Evolutionary conservation across 352 stramenopile species (phyloP).

Genomic region (Globisporangium cystogenes): DNA sequence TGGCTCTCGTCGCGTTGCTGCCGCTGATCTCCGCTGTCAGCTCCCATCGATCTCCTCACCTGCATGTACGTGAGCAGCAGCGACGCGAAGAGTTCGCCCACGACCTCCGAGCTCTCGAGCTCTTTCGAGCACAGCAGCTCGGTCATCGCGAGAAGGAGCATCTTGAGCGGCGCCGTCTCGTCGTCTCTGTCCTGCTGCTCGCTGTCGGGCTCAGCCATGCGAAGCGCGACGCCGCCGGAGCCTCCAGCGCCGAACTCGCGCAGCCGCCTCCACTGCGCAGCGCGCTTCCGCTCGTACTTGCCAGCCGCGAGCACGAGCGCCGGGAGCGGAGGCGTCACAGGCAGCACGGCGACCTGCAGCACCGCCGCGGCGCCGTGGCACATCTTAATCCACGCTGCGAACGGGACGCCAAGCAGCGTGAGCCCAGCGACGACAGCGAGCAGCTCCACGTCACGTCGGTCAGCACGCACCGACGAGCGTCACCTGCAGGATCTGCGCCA

Average conservation of each 20-base stretch:
- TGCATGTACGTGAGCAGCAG: slow-evolving; percentile 77
- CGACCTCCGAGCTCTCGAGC: slow-evolving; percentile 53
- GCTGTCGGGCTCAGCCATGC: slow-evolving; percentile 6
- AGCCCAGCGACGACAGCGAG: neutral
- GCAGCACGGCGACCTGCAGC: slow-evolving; percentile 52
- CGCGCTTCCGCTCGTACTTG: slow-evolving; percentile 24
- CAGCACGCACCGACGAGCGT: slow-evolving; percentile 35
- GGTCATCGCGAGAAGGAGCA: slow-evolving; percentile 37
- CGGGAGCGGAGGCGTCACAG: slow-evolving; percentile 35
- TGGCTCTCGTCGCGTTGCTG: neutral
- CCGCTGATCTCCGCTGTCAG: neutral
- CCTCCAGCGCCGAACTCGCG: slow-evolving; percentile 61
- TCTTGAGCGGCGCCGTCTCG: slow-evolving; percentile 20
- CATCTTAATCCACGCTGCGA: slow-evolving; percentile 29
- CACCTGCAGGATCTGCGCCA: slow-evolving; percentile 40
- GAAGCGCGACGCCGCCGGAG: slow-evolving; percentile 50
- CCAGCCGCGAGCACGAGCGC: slow-evolving; percentile 17
- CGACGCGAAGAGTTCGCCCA: slow-evolving; percentile 71
- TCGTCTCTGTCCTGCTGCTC: slow-evolving; percentile 12
- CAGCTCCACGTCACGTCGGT: neutral
- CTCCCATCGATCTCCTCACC: slow-evolving; percentile 16
- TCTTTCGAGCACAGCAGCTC: slow-evolving; percentile 58
- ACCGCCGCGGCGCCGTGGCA: slow-evolving; percentile 22
- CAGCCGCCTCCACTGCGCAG: slow-evolving; percentile 24
- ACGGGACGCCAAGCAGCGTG: neutral